Evolutionary conservation across 2,329 filamentous ascomycete species (phyloP), one percentile per base, ranked within the genome.

Genomic region (Claviceps spartinae): DNA sequence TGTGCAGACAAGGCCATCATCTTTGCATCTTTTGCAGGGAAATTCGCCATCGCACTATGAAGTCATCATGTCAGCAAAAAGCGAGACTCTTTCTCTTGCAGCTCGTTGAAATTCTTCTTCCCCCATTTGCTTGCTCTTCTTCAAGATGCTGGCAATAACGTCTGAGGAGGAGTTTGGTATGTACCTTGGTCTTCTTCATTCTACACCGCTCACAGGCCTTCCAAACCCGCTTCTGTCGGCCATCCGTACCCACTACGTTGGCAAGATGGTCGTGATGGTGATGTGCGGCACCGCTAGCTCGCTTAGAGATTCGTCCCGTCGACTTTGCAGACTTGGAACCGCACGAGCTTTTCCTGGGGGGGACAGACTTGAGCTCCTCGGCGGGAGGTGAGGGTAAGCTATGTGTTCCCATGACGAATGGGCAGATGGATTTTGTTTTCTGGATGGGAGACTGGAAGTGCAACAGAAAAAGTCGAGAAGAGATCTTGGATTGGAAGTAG

Each of bases 161-260:
- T 34, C 30, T 34, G 8, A 34, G 30, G 9, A 34, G 30, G 30
- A 34, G 30, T 34, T 11, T 3, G 30, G 8, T 4, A 20, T 16
- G 44, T 66, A 80, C 79, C 78, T 83, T 83, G 51, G 80, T 83
- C 71, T 83, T 83, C 72, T 83, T 83, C 78, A 82, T 82, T 57
- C 79, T 70, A 69, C 79, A 83, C 57, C 80, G 70, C 66, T 83
- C 79, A 57, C 80, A 83, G 18, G 80, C 80, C 63, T 83, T 83
- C 79, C 79, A 82, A 51, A 82, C 79, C 57, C 80, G 70, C 69
- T 82, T 83, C 61, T 82, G 78, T 56, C 79, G 72, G 47, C 73
- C 74, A 57, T 82, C 78, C 57, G 74, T 68, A 42, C 66, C 66
- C 52, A 60, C 55, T 46, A 57, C 60, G 51, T 67, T 61, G 43